These are phyloP conservation scores for Pseudocercospora vitis DNA, from an alignment of 2,329 filamentous ascomycete species.

Conservation along the genomic window DNA sequence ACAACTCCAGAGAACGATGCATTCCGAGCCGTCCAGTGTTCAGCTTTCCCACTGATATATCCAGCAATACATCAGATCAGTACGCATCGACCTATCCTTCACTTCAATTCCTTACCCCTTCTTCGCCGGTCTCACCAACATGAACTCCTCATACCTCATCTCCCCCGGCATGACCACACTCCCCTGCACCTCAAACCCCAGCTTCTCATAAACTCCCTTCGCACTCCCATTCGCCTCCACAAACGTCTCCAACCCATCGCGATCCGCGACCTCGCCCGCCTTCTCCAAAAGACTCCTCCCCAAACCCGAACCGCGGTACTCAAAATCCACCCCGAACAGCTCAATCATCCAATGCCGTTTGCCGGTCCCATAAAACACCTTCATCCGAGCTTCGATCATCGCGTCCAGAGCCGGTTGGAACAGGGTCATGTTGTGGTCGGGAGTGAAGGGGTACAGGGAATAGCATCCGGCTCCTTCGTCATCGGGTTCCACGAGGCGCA, in stretches of 20 bases:
- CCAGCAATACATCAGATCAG: background rate
- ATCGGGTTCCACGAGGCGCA: conserved; percentile 22
- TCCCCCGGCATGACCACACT: conserved; percentile 11
- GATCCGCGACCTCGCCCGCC: conserved; percentile 30
- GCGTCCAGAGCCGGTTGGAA: conserved; percentile 16
- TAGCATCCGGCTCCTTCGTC: conserved; percentile 21
- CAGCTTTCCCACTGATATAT: no score
- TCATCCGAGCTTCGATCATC: conserved; percentile 10
- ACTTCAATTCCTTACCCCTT: background rate
- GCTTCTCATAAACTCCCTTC: conserved; percentile 20
- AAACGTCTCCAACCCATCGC: conserved; percentile 21
- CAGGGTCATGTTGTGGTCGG: conserved; percentile 24
- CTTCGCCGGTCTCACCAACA: conserved; percentile 10
- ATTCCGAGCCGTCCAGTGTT: no score
- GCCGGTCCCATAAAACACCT: conserved; percentile 2
- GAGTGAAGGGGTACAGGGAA: conserved; percentile 15
- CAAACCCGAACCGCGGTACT: conserved; percentile 23
- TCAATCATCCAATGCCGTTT: conserved; percentile 21
- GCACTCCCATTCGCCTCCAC: conserved; percentile 32
- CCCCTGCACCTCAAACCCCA: conserved; percentile 18
- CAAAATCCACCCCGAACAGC: conserved; percentile 31
- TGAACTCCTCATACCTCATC: conserved; percentile 12
- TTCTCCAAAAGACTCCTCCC: conserved; percentile 25
- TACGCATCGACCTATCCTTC: background rate
- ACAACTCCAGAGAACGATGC: no score